Evolutionary conservation across 2,329 filamentous ascomycete genomes (phyloP).

Genomic region (Aspergillus fijiensis): DNA sequence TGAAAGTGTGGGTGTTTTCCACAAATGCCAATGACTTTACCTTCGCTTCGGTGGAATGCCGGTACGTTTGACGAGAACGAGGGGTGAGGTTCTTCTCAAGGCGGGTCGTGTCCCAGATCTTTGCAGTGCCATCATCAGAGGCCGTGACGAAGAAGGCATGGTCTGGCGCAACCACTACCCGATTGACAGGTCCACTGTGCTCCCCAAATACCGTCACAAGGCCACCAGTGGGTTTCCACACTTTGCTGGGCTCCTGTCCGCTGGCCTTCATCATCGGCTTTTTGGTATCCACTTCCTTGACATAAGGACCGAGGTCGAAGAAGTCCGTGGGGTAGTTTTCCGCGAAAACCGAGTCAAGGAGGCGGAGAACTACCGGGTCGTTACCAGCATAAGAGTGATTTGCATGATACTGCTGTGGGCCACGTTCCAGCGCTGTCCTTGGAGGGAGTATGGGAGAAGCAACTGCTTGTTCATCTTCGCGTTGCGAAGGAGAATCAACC

Average conservation of each 20-base stretch:
- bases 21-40: slow-evolving; percentile 86
- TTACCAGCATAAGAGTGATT: slow-evolving; percentile 85
- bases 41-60: slow-evolving; percentile 66
- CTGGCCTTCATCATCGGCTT: slow-evolving; percentile 55
- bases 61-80: slow-evolving; percentile 81
- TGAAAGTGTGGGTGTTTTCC: slow-evolving; percentile 89
- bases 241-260: slow-evolving; percentile 55
- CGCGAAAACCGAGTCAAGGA: slow-evolving; percentile 81
- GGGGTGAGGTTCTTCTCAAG: slow-evolving; percentile 90
- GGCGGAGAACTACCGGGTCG: slow-evolving; percentile 59
- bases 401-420: slow-evolving; percentile 53
- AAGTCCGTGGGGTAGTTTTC: slow-evolving; percentile 62
- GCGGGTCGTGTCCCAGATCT: slow-evolving; percentile 87
- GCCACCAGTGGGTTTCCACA: slow-evolving; percentile 81
- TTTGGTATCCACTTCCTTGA: slow-evolving; percentile 63
- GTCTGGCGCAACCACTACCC: slow-evolving; percentile 80
- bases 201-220: slow-evolving; percentile 87
- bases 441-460: slow-evolving; percentile 39
- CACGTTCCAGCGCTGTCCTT: slow-evolving; percentile 24
- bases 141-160: slow-evolving; percentile 93
- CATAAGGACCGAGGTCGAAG: slow-evolving; percentile 72
- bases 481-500: slow-evolving; percentile 55
- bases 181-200: slow-evolving; percentile 77
- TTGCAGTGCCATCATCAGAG: slow-evolving; percentile 86
- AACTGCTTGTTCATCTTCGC: slow-evolving; percentile 36